A percentile compares a stretch with the other conserved stretches of the same genome.
These are phyloP conservation scores for Lentinula aciculospora DNA, from an alignment of 768 basidiomycete species.

Conservation along the genomic window DNA sequence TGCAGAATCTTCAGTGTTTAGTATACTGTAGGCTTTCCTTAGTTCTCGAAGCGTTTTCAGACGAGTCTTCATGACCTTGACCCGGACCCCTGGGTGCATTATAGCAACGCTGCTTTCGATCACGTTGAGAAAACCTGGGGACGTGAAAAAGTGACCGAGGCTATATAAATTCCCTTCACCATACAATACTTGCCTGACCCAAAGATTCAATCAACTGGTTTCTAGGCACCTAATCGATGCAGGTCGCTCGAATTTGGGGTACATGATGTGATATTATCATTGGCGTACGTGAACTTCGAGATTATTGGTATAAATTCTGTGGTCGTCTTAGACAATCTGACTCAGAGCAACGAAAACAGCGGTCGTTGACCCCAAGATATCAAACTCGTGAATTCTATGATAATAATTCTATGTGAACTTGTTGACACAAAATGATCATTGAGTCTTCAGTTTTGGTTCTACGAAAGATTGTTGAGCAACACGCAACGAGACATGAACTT, in stretches of 20 bases:
- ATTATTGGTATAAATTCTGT: background rate
- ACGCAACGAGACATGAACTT: background rate
- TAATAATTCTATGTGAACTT: no score
- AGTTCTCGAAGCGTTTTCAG: background rate
- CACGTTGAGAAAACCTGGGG: background rate
- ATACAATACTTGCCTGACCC: no score
- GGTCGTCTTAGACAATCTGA: no score
- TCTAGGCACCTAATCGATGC: background rate
- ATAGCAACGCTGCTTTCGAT: background rate
- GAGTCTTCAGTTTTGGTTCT: slow-evolving; percentile 4
- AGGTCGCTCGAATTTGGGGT: background rate
- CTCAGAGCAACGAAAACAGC: no score
- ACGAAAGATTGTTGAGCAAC: background rate
- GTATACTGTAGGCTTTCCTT: background rate
- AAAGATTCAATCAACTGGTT: no score
- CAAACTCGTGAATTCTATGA: no score
- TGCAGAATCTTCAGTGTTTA: background rate
- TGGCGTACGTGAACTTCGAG: background rate
- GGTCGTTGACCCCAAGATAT: no score
- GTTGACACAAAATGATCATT: background rate
- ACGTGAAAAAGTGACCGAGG: background rate
- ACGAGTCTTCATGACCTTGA: background rate
- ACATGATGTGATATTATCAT: background rate
- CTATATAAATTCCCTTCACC: no score
- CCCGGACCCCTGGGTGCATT: background rate